phyloP scores from a whole-genome alignment of 192 early-diverging fungal genomes.

The Coemansia guatemalensis region DNA sequence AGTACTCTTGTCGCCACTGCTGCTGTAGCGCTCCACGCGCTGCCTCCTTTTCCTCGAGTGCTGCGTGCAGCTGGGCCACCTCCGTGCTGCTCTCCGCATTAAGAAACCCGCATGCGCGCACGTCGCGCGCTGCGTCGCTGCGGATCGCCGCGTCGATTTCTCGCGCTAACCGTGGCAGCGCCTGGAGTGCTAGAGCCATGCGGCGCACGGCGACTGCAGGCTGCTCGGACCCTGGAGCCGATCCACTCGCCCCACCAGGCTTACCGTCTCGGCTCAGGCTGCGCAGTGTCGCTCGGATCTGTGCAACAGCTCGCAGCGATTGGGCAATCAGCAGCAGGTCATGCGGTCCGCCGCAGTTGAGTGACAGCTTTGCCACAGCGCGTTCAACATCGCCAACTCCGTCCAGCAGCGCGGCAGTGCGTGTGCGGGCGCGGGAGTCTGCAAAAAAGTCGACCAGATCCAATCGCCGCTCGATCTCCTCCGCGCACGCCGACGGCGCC shows the following conservation, averaged over 20 bases:
- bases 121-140: slow-evolving; percentile 44
- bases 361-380: slow-evolving; percentile 67
- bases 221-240: no score
- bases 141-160: slow-evolving; percentile 53
- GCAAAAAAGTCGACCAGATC: slow-evolving; percentile 76
- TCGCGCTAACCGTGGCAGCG: slow-evolving; percentile 41
- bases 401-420: slow-evolving; percentile 56
- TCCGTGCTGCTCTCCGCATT: slow-evolving; percentile 44
- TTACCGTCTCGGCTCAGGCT: no score
- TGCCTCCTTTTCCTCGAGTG: slow-evolving; percentile 45
- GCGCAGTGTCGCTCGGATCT: slow-evolving; percentile 8
- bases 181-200: slow-evolving; percentile 41
- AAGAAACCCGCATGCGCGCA: slow-evolving; percentile 57
- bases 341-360: slow-evolving; percentile 61
- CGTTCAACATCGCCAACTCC: slow-evolving; percentile 67
- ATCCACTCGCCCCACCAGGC: no score
- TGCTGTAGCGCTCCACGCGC: slow-evolving; percentile 47
- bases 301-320: slow-evolving; percentile 58
- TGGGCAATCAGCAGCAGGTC: slow-evolving; percentile 62
- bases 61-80: slow-evolving; percentile 41
- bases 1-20: slow-evolving; percentile 32
- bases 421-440: slow-evolving; percentile 50
- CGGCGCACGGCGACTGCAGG: slow-evolving; percentile 16
- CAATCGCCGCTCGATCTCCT: slow-evolving; percentile 67
- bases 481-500: slow-evolving; percentile 64